Evolutionary conservation across 805 yeast genomes (phyloP).

Genomic region (Blastobotrys peoriensis): DNA sequence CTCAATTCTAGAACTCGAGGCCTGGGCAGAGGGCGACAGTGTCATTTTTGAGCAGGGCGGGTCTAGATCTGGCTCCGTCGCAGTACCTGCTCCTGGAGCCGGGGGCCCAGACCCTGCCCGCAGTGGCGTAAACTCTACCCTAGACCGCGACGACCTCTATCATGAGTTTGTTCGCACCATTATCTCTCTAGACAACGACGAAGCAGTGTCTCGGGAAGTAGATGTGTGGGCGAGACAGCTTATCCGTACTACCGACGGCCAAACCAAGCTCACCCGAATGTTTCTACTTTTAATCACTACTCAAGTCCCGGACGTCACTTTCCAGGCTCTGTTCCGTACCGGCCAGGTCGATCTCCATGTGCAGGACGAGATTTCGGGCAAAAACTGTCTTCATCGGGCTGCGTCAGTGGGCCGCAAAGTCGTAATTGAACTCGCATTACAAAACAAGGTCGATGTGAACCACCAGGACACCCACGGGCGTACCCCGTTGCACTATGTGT

Average conservation of each 20-base stretch:
- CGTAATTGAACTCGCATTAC: conserved; percentile 29
- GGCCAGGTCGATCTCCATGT: conserved; percentile 55
- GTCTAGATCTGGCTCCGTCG: not conserved
- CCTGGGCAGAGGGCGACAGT: conserved; percentile 49
- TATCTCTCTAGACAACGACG: conserved; percentile 20
- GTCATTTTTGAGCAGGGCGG: conserved; percentile 24
- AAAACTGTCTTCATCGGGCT: conserved; percentile 70
- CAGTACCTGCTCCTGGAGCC: not conserved
- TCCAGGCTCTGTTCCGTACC: conserved; percentile 42
- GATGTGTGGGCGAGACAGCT: conserved; percentile 42
- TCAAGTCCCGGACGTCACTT: conserved; percentile 57
- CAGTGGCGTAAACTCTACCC: conserved; percentile 3
- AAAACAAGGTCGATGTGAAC: conserved; percentile 25
- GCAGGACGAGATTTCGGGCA: conserved; percentile 66
- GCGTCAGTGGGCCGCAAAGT: conserved; percentile 28
- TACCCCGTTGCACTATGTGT: conserved; percentile 82
- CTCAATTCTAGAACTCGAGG: conserved; percentile 64
- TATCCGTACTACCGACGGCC: conserved; percentile 35
- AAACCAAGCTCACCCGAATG: conserved; percentile 55
- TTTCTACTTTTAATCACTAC: conserved; percentile 63
- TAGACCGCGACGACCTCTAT: conserved; percentile 62
- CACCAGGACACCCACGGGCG: conserved; percentile 47
- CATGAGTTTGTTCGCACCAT: conserved; percentile 50
- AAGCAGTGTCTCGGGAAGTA: conserved; percentile 34
- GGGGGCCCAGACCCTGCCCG: not conserved